phyloP scores from a whole-genome alignment of 75 land plant species.

The Larix kaempferi region DNA sequence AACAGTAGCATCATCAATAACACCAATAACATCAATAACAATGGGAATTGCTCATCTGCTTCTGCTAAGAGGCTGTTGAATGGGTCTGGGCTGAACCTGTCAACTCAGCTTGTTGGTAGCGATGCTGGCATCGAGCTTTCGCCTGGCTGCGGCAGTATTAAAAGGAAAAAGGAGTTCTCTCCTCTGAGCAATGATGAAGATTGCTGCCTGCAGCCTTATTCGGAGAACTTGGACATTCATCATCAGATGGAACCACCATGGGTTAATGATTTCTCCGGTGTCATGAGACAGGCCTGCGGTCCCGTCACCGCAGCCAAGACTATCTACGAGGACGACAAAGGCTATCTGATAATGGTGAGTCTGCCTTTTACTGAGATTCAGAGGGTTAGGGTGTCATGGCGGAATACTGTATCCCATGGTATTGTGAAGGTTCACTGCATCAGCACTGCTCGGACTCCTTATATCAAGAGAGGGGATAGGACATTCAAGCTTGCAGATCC shows the following conservation, averaged over 20 bases:
- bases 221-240: constrained; percentile 44
- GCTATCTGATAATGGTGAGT: constrained; percentile 91
- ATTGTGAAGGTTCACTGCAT: constrained; percentile 81
- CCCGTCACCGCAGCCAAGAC: constrained; percentile 96
- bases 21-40: constrained; percentile 11
- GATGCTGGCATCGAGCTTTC: constrained; percentile 47
- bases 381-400: constrained; percentile 92
- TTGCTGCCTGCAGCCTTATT: constrained; percentile 38
- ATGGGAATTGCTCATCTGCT: not conserved
- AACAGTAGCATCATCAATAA: not conserved
- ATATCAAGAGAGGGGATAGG: constrained; percentile 77
- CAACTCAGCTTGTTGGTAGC: constrained; percentile 48
- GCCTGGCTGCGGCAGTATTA: constrained; percentile 19
- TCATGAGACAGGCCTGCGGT: constrained; percentile 80
- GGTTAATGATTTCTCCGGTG: constrained; percentile 83
- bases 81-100: constrained; percentile 67
- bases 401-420: constrained; percentile 86
- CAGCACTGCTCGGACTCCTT: constrained; percentile 72
- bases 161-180: constrained; percentile 57
- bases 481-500: constrained; percentile 91
- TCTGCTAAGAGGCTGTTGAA: constrained; percentile 52
- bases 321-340: constrained; percentile 92
- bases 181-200: constrained; percentile 58
- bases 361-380: constrained; percentile 89
- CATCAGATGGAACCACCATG: constrained; percentile 62